Percentiles rank a stretch among this genome's conserved stretches.
Evolutionary conservation across 2,329 filamentous ascomycete genomes (phyloP).

Genomic region (Hypoxylon sp.): DNA sequence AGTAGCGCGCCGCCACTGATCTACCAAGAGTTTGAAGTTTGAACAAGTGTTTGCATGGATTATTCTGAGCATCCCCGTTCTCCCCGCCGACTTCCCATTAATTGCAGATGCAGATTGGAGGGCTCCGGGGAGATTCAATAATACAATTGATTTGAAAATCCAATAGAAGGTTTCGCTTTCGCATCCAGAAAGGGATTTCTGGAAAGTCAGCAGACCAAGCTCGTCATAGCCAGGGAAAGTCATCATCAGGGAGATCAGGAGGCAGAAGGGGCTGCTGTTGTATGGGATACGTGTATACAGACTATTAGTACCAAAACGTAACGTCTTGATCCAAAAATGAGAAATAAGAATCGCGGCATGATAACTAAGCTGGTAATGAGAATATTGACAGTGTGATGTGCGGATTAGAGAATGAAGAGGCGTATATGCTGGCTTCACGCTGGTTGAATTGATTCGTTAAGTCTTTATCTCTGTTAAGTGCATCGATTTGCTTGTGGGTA

Average conservation of each 20-base stretch:
- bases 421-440: constrained; percentile 2
- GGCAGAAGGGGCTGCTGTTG: constrained; percentile 23
- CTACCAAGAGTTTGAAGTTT: constrained; percentile 24
- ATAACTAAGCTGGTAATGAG: neutral
- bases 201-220: constrained; percentile 14
- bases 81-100: neutral
- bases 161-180: constrained; percentile 23
- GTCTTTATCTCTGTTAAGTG: constrained; percentile 6
- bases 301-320: constrained; percentile 31
- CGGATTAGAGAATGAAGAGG: neutral
- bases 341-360: constrained; percentile 10
- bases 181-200: constrained; percentile 30
- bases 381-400: neutral
- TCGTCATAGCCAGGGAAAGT: constrained; percentile 13
- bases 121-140: neutral
- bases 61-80: constrained; percentile 8
- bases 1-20: constrained; percentile 19
- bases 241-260: constrained; percentile 6
- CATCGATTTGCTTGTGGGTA: constrained; percentile 13
- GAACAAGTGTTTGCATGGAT: constrained; percentile 11
- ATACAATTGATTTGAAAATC: constrained; percentile 12
- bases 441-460: neutral
- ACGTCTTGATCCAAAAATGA: constrained; percentile 23
- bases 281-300: constrained; percentile 45
- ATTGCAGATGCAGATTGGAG: constrained; percentile 2